Percentiles rank a stretch among this genome's conserved stretches.
Conservation (phyloP, 1,139 yeast genomes). For the Suzukiozyma palmioleophila region DNA sequence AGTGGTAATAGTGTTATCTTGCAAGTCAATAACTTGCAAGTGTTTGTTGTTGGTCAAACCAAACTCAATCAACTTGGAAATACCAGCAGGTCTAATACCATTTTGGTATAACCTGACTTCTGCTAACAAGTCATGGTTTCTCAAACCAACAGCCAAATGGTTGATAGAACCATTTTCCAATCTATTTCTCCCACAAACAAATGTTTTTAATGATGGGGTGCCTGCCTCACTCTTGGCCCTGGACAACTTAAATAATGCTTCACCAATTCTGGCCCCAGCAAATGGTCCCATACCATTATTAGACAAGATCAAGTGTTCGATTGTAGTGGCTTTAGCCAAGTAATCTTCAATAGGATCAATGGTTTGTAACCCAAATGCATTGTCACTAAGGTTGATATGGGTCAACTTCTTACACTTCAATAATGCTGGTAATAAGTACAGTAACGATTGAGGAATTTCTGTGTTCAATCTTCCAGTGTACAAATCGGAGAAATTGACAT, state of each 20-base stretch:
- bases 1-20: conserved; percentile 91
- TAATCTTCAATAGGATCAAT: conserved; percentile 83
- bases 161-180: conserved; percentile 90
- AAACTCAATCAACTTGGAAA: conserved; percentile 64
- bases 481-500: conserved; percentile 82
- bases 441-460: conserved; percentile 85
- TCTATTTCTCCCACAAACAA: conserved; percentile 94
- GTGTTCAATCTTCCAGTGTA: conserved; percentile 93
- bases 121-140: conserved; percentile 69
- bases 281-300: conserved; percentile 98
- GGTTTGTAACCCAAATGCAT: conserved; percentile 94
- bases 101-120: conserved; percentile 85
- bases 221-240: conserved; percentile 48
- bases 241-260: conserved; percentile 73
- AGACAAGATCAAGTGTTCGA: conserved; percentile 81
- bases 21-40: conserved; percentile 74
- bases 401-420: conserved; percentile 63
- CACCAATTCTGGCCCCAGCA: conserved; percentile 93
- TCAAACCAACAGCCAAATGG: conserved; percentile 70
- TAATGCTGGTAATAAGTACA: conserved; percentile 67
- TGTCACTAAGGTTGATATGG: conserved; percentile 82
- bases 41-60: conserved; percentile 64
- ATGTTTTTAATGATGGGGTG: conserved; percentile 59
- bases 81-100: conserved; percentile 94
- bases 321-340: conserved; percentile 67